Base-by-base conservation (phyloP, 116 monocot species). In the Phalaenopsis hybrid region DNA sequence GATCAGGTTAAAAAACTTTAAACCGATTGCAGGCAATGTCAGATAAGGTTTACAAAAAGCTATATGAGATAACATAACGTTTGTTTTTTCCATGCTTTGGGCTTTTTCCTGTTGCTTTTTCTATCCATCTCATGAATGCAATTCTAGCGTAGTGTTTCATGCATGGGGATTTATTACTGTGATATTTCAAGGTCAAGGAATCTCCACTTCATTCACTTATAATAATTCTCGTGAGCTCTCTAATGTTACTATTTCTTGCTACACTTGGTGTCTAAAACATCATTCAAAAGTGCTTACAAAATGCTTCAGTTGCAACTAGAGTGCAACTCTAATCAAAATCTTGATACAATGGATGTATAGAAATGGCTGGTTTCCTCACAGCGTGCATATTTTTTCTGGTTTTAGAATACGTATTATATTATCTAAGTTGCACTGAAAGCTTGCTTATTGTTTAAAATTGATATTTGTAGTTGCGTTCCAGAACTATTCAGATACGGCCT, bases 401-500 rank as follows among this genome's bases (percentile, higher is more conserved):
- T 8, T 65, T 65, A 23, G 23, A 21, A 23, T 25, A 2, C 37
- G 11, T 18, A 72, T 72, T 41, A 72, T 72, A 72, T 72, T 16
- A 72, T 34, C 37, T 72, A 12, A 21, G 37, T 72, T 72, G 12
- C 9, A 72, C 8, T 37, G 13, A 41, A 72, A 16, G 4, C 37
- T 72, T 72, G 4, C 37, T 72, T 72, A 72, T 72, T 72, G 37
- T 31, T 2, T 72, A 21, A 31, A 31, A 72, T 74, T 83, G 79
- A 13, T 33, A 5, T 80, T 52, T 87, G 76, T 80, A 94, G 94
- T 89, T 94, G 75, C 86, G 86, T 72, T 78, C 87, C 18, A 77
- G 52, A 13, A 94, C 92, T 37, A 87, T 94, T 81, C 63, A 21
- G 0, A 48, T 94, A 67, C 79, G 92, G 34, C 90, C 83, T n/a